A percentile compares a stretch with the other conserved stretches of the same genome.
These are phyloP conservation scores for Aspergillus novoparasiticus DNA, from an alignment of 2,329 filamentous ascomycete genomes.

Conservation along the genomic window DNA sequence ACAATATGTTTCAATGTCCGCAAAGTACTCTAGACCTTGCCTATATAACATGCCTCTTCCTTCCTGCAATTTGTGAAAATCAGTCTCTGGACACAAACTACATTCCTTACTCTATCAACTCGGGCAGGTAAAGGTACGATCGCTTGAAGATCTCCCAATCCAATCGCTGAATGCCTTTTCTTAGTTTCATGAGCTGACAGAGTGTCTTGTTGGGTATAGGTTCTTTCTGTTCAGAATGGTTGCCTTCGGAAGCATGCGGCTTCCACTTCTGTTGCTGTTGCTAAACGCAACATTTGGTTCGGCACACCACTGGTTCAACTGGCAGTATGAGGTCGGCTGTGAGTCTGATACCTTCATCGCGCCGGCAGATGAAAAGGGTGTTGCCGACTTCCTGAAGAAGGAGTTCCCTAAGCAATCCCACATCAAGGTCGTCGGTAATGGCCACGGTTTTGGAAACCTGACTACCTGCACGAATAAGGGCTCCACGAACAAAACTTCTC, in stretches of 20 bases:
- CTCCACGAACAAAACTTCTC: conserved; percentile 17
- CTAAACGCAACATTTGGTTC: conserved; percentile 1
- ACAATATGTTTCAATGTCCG: neutral
- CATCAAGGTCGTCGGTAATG: conserved; percentile 24
- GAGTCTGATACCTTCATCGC: conserved; percentile 18
- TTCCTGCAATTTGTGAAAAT: neutral
- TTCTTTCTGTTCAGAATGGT: neutral
- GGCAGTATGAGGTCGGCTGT: conserved; percentile 23
- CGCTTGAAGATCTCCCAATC: neutral
- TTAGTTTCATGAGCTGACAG: neutral
- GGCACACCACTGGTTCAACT: conserved; percentile 22
- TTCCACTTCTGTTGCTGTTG: conserved; percentile 1
- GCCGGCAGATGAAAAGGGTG: conserved; percentile 15
- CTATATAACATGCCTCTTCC: neutral
- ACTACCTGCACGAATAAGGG: conserved; percentile 19
- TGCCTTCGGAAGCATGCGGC: neutral
- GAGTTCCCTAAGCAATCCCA: conserved; percentile 16
- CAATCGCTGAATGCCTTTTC: neutral
- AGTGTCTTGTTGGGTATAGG: neutral
- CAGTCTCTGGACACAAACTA: neutral
- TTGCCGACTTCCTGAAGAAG: conserved; percentile 15
- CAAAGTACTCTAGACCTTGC: neutral
- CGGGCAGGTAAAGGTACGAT: neutral
- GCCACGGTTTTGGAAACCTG: conserved; percentile 24
- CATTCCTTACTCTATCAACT: neutral